Evolutionary conservation across 2,329 filamentous ascomycete species (phyloP).

Genomic region (Phialophora tarda): DNA sequence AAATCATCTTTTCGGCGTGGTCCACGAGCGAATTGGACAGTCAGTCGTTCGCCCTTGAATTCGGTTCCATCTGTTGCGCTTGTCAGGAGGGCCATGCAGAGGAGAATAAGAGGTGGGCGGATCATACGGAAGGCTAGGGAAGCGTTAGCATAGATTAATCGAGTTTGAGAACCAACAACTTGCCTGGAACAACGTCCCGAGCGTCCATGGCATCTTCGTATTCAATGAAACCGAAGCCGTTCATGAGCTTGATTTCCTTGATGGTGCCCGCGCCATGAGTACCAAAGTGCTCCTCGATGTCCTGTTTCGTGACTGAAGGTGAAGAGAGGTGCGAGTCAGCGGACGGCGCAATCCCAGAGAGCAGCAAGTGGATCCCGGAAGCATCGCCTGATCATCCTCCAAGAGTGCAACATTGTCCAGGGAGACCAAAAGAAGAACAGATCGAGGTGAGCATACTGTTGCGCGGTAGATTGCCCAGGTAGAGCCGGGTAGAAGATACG

Average conservation of each 20-base stretch:
- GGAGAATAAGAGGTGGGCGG: conserved; percentile 6
- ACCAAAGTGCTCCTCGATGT: conserved; percentile 94
- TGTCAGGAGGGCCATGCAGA: conserved; percentile 40
- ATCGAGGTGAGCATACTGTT: conserved; percentile 70
- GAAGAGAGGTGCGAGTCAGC: conserved; percentile 34
- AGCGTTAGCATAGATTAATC: conserved; percentile 11
- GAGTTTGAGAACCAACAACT: conserved; percentile 46
- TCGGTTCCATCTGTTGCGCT: conserved; percentile 80
- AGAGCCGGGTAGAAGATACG: conserved; percentile 92
- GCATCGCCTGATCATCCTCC: conserved; percentile 31
- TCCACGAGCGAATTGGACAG: conserved; percentile 96
- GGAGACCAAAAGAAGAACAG: conserved; percentile 30
- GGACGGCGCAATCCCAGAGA: conserved; percentile 25
- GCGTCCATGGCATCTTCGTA: conserved; percentile 99
- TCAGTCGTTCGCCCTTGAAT: conserved; percentile 96
- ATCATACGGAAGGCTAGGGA: conserved; percentile 35
- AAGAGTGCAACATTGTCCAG: conserved; percentile 34
- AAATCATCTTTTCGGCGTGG: conserved; percentile 72
- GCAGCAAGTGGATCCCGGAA: conserved; percentile 27
- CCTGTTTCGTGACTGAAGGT: conserved; percentile 83
- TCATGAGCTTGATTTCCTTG: conserved; percentile 99
- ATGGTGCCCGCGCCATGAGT: conserved; percentile 97
- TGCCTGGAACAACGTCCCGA: conserved; percentile 96
- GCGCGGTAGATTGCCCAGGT: conserved; percentile 96
- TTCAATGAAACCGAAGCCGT: conserved; percentile 99